phyloP scores from a whole-genome alignment of 441 rosid species.

The Syzygium syzygioides region DNA sequence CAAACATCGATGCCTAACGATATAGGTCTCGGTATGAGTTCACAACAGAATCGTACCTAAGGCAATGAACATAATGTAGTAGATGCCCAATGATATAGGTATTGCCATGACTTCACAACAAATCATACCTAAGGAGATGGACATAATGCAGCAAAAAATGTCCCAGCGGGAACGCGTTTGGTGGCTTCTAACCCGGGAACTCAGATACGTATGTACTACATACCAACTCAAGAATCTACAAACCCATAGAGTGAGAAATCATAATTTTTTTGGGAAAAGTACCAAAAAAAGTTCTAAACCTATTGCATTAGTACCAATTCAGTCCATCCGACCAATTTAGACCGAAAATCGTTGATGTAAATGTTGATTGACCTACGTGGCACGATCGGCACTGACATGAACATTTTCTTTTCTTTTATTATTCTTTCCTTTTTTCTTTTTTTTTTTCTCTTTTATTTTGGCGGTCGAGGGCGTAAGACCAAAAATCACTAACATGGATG shows the following conservation, averaged over 20 bases:
- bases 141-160: background rate
- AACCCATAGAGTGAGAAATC: background rate
- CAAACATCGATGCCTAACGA: background rate
- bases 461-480: too few relatives aligned
- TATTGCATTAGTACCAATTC: too few relatives aligned
- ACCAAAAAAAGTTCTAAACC: too few relatives aligned
- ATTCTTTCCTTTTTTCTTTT: too few relatives aligned
- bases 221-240: background rate
- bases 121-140: background rate
- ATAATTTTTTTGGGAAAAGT: background rate
- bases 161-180: background rate
- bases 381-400: too few relatives aligned
- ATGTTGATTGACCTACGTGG: too few relatives aligned
- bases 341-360: too few relatives aligned
- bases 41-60: background rate
- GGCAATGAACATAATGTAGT: background rate
- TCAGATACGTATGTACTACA: background rate
- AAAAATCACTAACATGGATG: too few relatives aligned
- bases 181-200: background rate
- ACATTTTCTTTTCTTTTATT: too few relatives aligned
- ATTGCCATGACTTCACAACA: background rate
- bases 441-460: too few relatives aligned
- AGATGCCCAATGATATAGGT: background rate
- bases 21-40: background rate
- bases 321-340: too few relatives aligned